Base-by-base conservation (phyloP, 2,329 filamentous ascomycete species). In the Hortaea werneckii region DNA sequence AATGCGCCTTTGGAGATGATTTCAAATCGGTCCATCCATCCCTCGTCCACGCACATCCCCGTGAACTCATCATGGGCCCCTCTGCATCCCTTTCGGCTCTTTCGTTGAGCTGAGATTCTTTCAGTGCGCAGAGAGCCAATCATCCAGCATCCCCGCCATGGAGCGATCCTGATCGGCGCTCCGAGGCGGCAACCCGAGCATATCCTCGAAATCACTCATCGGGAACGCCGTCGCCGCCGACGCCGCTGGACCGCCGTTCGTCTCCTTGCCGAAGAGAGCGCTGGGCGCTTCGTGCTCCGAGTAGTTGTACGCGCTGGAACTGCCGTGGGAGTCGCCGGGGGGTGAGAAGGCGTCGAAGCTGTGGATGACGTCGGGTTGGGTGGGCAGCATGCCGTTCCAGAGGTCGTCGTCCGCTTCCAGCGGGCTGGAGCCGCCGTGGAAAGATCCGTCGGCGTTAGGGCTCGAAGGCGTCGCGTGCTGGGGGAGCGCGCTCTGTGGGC, bases 341-440 rank as follows among this genome's bases (percentile, higher is more conserved):
- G 57, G 57, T 11, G 57, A 59, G 44, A 58, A 59, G 29, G 52
- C 52, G 45, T 46, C 48, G 50, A 54, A 54, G 46, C 52, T 48
- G 45, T 57, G 49, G 30, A 50, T 45, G 10, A 43, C 42, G n/a
- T 35, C n/a, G 32, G 32, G 32, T 9, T 35, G 32, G 32, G 8
- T n/a, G 32, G 32, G 32, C 9, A 35, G 32, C 32, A n/a, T 35
- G 32, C 32, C 32, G 32, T 35, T n/a, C 32, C 32, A 35, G 9
- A 35, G 32, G 32, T 35, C 32, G 32, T 35, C 32, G 11, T 54
- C 46, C 35, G 51, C 37, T n/a, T 43, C 53, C 2, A 34, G 44
- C 40, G 53, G 53, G 38, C 50, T 57, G 11, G 55, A 57, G 28
- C 45, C 47, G 27, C 48, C 50, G 34, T 51, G 42, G 40, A 52